These are phyloP conservation scores for Starmerella vaccinii DNA, from an alignment of 805 yeast genomes.

Conservation along the genomic window DNA sequence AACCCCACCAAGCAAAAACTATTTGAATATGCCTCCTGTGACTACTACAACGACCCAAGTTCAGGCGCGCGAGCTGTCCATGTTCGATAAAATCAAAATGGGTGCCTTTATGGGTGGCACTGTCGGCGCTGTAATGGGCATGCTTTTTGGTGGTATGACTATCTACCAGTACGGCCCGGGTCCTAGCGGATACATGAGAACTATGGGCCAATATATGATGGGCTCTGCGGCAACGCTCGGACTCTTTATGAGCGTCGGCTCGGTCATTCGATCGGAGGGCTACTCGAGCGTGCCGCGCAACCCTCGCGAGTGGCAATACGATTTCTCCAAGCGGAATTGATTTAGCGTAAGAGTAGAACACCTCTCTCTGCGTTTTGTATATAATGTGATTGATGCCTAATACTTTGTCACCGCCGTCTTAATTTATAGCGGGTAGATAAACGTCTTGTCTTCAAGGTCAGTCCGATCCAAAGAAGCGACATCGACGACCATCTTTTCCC, in stretches of 20 bases:
- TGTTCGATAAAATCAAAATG: constrained; percentile 96
- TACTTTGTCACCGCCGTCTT: neutral
- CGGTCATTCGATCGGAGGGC: constrained; percentile 37
- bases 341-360: neutral
- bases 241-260: constrained; percentile 90
- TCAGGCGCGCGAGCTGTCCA: constrained; percentile 46
- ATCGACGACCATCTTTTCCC: constrained; percentile 30
- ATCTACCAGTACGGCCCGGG: constrained; percentile 93
- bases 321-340: neutral
- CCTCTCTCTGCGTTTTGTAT: no score
- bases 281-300: constrained; percentile 11
- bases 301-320: constrained; percentile 19
- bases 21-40: constrained; percentile 28
- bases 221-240: constrained; percentile 97
- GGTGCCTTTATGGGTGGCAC: constrained; percentile 93
- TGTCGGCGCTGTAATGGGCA: constrained; percentile 90
- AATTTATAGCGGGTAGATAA: constrained; percentile 43
- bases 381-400: constrained; percentile 5
- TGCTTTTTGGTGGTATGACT: constrained; percentile 86
- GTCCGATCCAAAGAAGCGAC: constrained; percentile 44
- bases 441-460: constrained; percentile 42
- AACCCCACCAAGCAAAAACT: neutral
- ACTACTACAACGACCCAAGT: constrained; percentile 28
- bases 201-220: constrained; percentile 89
- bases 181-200: constrained; percentile 93